phyloP scores from a whole-genome alignment of 192 early-diverging fungal genomes.

The Backusella luteola region DNA sequence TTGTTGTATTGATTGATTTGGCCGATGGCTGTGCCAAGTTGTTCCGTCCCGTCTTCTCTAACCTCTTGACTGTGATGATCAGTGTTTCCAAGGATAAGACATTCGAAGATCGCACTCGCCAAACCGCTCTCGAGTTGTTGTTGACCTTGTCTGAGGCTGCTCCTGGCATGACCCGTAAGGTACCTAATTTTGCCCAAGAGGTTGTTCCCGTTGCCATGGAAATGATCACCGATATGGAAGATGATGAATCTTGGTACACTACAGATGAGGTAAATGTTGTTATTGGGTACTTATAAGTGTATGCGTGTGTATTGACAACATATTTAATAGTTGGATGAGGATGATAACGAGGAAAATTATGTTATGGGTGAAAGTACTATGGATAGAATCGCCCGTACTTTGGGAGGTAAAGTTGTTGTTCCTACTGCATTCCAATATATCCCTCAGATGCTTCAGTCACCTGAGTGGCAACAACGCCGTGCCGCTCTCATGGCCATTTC shows the following conservation, averaged over 20 bases:
- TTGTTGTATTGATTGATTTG: constrained; percentile 82
- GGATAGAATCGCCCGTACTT: constrained; percentile 85
- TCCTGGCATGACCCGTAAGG: constrained; percentile 90
- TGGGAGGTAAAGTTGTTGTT: constrained; percentile 88
- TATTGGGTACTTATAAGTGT: not conserved
- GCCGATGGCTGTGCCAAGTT: constrained; percentile 80
- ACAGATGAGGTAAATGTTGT: constrained; percentile 61
- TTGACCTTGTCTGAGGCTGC: constrained; percentile 88
- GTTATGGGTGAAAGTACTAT: constrained; percentile 94
- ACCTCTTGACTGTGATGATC: constrained; percentile 73
- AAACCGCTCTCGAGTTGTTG: constrained; percentile 89
- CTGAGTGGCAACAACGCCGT: constrained; percentile 88
- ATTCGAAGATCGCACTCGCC: constrained; percentile 80
- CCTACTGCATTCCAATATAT: constrained; percentile 87
- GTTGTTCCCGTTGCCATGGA: constrained; percentile 87
- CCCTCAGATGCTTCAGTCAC: constrained; percentile 81
- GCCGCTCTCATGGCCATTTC: constrained; percentile 94
- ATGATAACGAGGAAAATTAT: constrained; percentile 86
- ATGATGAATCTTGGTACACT: constrained; percentile 87
- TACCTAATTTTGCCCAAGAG: constrained; percentile 70
- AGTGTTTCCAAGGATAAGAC: constrained; percentile 77
- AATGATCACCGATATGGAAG: constrained; percentile 95
- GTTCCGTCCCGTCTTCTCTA: constrained; percentile 77
- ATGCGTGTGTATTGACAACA: not conserved
- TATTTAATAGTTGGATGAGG: constrained; percentile 68